Base-by-base conservation (phyloP, 2,329 filamentous ascomycete species). In the Aspergillus sp. region DNA sequence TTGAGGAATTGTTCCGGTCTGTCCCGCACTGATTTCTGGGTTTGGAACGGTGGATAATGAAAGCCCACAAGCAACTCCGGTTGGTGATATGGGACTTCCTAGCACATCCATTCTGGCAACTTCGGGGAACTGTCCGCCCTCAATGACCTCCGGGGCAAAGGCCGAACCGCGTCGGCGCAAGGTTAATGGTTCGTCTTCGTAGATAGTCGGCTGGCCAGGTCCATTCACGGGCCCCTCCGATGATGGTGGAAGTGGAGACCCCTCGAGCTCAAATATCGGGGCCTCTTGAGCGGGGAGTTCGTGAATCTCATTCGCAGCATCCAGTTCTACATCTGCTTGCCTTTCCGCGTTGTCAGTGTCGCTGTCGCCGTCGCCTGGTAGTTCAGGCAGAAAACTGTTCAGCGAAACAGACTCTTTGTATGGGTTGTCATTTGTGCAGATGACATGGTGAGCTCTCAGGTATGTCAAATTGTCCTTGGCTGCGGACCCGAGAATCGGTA, bases 401-500 rank as follows among this genome's bases (percentile, higher is more conserved):
- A 68, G 61, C 14, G 70, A 69, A 18, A 63, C 49, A 16, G 59
- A 55, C 20, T 78, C 75, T 52, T 69, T 75, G 6, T 61, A 55
- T 0, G 74, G 73, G 1, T 73, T 65, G 53, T 81, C 77, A 59
- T 81, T 74, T 0, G 83, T 86, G 39, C 85, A 70, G 16, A 87
- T 67, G 31, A 78, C 74, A 71, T 86, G 83, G 58, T 86, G 82
- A 26, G 85, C 75, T 46, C 85, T 78, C 11, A 87, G 68, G 66
- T 84, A 85, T 2, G 77, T 82, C 64, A 87, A 58, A 26, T 75
- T 79, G 1, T 81, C 74, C 7, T 78, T 75, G 9, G 80, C 82
- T 60, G 74, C 73, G 20, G 78, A 75, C 7, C 77, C 77, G 24
- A 87, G 66, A 1, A 83, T 68, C 1, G 83, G 81, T 20, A 81